Conservation (phyloP, 768 basidiomycete species). For the Xanthoconium purpureum region DNA sequence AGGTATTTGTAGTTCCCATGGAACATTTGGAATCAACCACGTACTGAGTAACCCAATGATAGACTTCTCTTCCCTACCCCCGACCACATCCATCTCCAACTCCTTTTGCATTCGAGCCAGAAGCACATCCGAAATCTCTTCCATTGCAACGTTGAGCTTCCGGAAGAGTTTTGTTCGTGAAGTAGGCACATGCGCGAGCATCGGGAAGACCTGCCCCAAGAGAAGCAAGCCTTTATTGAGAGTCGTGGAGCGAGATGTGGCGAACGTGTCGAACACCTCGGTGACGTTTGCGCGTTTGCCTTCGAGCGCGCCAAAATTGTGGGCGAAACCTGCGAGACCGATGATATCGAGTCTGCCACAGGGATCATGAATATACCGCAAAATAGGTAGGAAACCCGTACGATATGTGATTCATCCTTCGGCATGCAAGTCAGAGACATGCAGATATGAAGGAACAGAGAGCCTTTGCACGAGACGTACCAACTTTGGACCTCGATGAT, state of each 20-base stretch:
- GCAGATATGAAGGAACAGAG: no score
- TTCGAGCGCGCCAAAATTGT: constrained; percentile 53
- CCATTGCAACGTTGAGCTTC: constrained; percentile 35
- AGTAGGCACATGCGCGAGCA: constrained; percentile 37
- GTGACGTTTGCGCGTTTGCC: constrained; percentile 44
- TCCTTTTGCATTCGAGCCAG: constrained; percentile 37
- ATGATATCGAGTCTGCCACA: constrained; percentile 49
- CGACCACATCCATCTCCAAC: constrained; percentile 22
- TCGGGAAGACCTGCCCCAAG: constrained; percentile 36
- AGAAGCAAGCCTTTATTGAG: constrained; percentile 35
- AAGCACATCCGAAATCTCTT: constrained; percentile 38
- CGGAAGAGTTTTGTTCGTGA: constrained; percentile 28
- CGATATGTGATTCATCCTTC: constrained; percentile 37
- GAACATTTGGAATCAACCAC: constrained; percentile 15
- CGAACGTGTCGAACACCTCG: constrained; percentile 39
- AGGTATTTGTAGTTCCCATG: not conserved
- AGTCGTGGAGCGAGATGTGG: constrained; percentile 14
- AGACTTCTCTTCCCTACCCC: constrained; percentile 23
- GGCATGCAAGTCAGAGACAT: not conserved
- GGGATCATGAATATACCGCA: not conserved
- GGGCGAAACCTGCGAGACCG: constrained; percentile 58
- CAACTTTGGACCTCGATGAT: constrained; percentile 39
- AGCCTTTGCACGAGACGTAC: constrained; percentile 6
- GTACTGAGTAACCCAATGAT: constrained; percentile 26
- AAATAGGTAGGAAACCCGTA: constrained; percentile 10